Conservation (phyloP, 495 filamentous ascomycete species). For the Penicillium manginii region DNA sequence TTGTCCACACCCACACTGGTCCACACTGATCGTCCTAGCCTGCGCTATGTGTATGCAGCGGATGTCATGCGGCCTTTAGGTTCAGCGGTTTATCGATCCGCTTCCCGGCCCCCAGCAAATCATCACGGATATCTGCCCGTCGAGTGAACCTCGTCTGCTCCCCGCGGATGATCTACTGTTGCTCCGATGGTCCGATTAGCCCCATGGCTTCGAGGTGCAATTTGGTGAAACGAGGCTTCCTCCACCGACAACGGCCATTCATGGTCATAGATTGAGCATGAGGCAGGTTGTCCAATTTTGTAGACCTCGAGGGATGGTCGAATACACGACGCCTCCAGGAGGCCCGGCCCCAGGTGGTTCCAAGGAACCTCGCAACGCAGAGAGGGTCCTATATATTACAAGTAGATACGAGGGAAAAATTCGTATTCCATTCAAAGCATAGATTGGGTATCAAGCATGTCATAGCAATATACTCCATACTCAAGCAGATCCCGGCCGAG, state of each 20-base stretch:
- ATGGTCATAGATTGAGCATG: constrained; percentile 20
- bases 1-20: constrained; percentile 11
- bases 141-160: constrained; percentile 15
- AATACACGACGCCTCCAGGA: constrained; percentile 6
- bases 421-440: neutral
- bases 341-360: constrained; percentile 1
- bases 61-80: constrained; percentile 47
- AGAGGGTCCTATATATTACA: neutral
- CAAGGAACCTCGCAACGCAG: neutral
- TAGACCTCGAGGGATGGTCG: neutral
- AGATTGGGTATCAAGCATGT: constrained; percentile 10
- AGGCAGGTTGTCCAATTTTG: constrained; percentile 6
- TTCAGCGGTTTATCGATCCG: constrained; percentile 48
- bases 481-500: constrained; percentile 4
- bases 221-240: neutral
- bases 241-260: constrained; percentile 19
- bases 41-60: constrained; percentile 15
- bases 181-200: constrained; percentile 1
- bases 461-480: constrained; percentile 1
- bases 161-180: constrained; percentile 29
- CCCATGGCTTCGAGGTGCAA: neutral
- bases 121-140: constrained; percentile 14
- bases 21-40: constrained; percentile 30
- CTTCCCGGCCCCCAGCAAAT: constrained; percentile 38
- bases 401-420: neutral